Evolutionary conservation across 306 rosid genomes (phyloP), one percentile per base, ranked within the genome.

Genomic region (Vigna trinervia): DNA sequence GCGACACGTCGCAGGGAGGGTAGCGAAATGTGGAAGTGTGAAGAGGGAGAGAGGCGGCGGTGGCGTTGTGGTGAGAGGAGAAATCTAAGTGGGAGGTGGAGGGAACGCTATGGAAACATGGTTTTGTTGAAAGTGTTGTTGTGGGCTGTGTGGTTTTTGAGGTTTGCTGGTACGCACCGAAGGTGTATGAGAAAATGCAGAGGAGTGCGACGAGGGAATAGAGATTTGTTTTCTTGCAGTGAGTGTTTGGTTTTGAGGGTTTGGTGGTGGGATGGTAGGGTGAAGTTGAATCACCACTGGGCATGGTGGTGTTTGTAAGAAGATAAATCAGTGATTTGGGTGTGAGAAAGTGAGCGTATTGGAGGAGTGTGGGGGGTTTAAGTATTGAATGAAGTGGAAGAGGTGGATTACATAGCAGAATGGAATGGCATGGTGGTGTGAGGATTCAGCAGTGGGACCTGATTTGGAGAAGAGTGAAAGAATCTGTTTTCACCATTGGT

Each of bases 181-280:
- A 19, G 43, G 81, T 51, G 82, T 89, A 93, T 0, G 89, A 91
- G 69, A 54, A 23, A 53, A 87, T 72, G 80, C 90, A 93, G 65
- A 93, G 96, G 78, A 91, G 30, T 75, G 86, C 80, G 14, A 93
- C 0, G 23, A 93, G 71, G 1, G 88, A 52, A 80, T 80, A 88
- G 45, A 87, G 48, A 60, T 87, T 87, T 75, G 82, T 39, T 81
- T 68, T 93, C 19, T 69, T 83, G 73, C 87, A 80, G 48, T 75
- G 65, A 47, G 10, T 15, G 30, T 23, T 8, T 26, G 75, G 60
- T 79, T 86, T 90, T 6, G 84, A 71, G 15, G 87, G 75, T 72
- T 88, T 93, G 30, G 84, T 36, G 43, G 91, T 77, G 41, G 90
- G 88, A 32, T 86, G 85, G 79, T 89, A 85, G 32, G 82, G 83